Evolutionary conservation across 1,284 basidiomycete genomes (phyloP).

Genomic region (Xerocomus nothofagi): DNA sequence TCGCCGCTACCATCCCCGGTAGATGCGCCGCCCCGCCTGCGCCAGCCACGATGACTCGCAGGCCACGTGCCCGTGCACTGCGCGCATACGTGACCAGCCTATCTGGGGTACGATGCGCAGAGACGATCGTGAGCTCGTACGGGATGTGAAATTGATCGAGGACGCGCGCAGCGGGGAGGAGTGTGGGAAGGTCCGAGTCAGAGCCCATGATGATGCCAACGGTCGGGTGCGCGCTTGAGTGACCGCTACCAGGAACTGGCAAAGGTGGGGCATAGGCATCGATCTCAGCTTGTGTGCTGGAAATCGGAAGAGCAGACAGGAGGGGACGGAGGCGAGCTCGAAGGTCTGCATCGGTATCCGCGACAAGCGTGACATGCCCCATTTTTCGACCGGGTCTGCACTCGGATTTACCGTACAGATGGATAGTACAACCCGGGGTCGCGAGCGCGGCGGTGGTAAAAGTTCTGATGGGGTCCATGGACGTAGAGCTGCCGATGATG

Average conservation of each 20-base stretch:
- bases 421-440: conserved; percentile 79
- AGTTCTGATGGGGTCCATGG: conserved; percentile 59
- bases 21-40: conserved; percentile 97
- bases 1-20: conserved; percentile 96
- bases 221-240: conserved; percentile 72
- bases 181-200: conserved; percentile 94
- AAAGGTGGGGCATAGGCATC: conserved; percentile 55
- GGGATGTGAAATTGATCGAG: conserved; percentile 83
- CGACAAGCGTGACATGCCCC: conserved; percentile 95
- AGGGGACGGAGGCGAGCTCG: conserved; percentile 69
- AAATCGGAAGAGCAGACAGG: conserved; percentile 62
- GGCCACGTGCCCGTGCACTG: conserved; percentile 73
- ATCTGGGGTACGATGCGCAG: conserved; percentile 93
- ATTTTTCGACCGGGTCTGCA: conserved; percentile 94
- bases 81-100: conserved; percentile 84
- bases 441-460: conserved; percentile 57
- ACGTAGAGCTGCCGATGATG: conserved; percentile 77
- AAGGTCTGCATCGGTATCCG: conserved; percentile 78
- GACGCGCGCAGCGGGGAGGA: conserved; percentile 87
- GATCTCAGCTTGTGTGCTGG: conserved; percentile 48
- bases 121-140: conserved; percentile 95
- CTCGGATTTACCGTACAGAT: conserved; percentile 93
- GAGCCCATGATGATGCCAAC: conserved; percentile 99
- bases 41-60: conserved; percentile 86
- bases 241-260: conserved; percentile 45